Percentiles rank a stretch among this genome's conserved stretches.
Evolutionary conservation across 1,284 basidiomycete species (phyloP).

Genomic region (Ganoderma sp.): DNA sequence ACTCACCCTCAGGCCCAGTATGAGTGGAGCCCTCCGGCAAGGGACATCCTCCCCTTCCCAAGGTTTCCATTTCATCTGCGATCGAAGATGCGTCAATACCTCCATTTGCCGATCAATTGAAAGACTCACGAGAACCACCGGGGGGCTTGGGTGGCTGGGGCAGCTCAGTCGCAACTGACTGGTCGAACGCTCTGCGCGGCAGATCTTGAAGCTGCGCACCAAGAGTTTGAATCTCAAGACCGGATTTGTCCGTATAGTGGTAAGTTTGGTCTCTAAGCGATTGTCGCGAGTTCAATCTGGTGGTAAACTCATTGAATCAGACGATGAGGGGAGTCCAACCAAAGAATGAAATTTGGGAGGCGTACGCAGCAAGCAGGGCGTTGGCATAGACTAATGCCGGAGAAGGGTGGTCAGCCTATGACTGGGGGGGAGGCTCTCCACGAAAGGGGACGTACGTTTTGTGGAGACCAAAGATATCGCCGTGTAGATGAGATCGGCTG

Average conservation of each 20-base stretch:
- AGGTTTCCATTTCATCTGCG: background rate
- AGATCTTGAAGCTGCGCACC: background rate
- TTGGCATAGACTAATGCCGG: background rate
- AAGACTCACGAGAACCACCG: background rate
- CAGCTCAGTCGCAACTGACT: background rate
- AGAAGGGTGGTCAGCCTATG: background rate
- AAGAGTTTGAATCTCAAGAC: background rate
- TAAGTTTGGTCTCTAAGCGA: background rate
- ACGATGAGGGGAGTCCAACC: background rate
- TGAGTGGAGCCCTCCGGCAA: background rate
- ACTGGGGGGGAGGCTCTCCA: background rate
- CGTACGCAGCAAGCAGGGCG: background rate
- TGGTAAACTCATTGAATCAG: background rate
- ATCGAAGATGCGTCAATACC: background rate
- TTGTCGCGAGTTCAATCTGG: background rate
- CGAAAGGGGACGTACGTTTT: background rate
- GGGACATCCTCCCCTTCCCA: background rate
- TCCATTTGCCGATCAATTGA: background rate
- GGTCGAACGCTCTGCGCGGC: background rate
- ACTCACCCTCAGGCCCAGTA: background rate
- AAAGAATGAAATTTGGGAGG: background rate
- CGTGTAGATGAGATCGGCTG: constrained; percentile 4
- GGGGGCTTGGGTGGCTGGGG: background rate
- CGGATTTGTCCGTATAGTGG: background rate
- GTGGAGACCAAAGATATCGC: background rate